These are phyloP conservation scores for Atkinsonella texensis DNA, from an alignment of 2,329 filamentous ascomycete species.

Conservation along the genomic window DNA sequence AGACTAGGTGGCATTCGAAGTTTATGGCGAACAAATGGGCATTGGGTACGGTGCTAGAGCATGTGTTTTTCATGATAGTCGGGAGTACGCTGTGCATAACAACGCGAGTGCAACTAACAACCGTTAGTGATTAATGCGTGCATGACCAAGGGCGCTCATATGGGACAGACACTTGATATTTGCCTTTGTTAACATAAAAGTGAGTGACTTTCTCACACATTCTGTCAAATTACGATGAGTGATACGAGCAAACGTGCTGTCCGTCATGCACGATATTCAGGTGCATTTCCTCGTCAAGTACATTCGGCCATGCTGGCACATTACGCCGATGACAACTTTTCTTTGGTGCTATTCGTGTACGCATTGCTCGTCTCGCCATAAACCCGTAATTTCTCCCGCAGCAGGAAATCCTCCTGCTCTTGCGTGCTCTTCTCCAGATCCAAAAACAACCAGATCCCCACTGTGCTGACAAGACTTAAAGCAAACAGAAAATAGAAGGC, in stretches of 20 bases:
- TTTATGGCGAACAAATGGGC: not conserved
- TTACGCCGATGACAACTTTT: not conserved
- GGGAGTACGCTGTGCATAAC: no score
- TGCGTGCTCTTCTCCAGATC: slow-evolving; percentile 47
- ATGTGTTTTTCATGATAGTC: not conserved
- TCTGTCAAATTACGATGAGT: no score
- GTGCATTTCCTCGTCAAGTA: not conserved
- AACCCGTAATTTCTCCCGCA: slow-evolving; percentile 16
- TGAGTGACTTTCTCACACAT: no score
- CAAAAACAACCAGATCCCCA: slow-evolving; percentile 40
- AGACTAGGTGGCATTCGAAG: not conserved
- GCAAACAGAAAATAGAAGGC: slow-evolving; percentile 57
- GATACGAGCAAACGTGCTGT: no score
- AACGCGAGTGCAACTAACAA: no score
- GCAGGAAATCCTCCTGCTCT: slow-evolving; percentile 46
- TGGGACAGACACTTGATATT: no score
- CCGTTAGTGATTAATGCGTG: no score
- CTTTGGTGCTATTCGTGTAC: not conserved
- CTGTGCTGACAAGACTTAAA: slow-evolving; percentile 42
- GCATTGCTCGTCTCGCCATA: not conserved
- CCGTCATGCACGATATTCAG: not conserved
- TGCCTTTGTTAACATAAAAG: no score
- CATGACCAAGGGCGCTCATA: no score
- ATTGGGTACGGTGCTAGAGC: not conserved
- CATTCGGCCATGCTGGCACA: not conserved